Base-by-base conservation (phyloP, 2,329 filamentous ascomycete genomes). In the Diplodia seriata region DNA sequence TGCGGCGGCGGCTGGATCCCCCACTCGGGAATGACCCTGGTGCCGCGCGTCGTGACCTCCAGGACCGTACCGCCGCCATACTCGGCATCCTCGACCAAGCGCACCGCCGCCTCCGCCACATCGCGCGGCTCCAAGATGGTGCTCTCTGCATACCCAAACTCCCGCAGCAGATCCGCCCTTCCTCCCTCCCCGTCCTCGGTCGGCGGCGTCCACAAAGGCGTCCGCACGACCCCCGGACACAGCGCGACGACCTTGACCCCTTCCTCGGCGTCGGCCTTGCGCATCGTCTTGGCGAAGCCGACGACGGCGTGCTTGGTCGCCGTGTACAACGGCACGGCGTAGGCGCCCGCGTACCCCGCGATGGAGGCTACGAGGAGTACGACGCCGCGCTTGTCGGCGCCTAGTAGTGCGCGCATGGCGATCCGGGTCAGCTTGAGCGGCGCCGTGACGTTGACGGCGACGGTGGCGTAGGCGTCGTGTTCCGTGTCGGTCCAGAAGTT, bases 181-280 rank as follows among this genome's bases (percentile, higher is more conserved):
- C n/a, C n/a, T n/a, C n/a, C n/a, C n/a, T n/a, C n/a, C n/a, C n/a
- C n/a, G n/a, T n/a, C 40, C 12, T n/a, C 18, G 18, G 6, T 38
- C 36, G 15, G 4, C 4, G 50, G 62, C 14, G 4, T 43, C 62
- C 49, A 55, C 36, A 64, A 7, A 20, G 49, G 49, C 49, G 61
- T 64, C 18, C 50, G 14, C 20, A 64, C 51, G 5, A 55, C 62
- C 36, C 63, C 63, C 11, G 68, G 68, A 9, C 51, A 56, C n/a
- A 69, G 66, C n/a, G 53, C 20, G 9, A 62, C 68, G 20, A 69
- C 68, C 49, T 69, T 69, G 29, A 69, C 68, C 14, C 68, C 63
- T 36, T 69, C 63, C 33, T 56, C 33, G 2, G 20, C 31, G 18
- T 69, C 68, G 18, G 63, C 53, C 29, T 59, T 50, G 8, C 54